Evolutionary conservation across 1,284 basidiomycete genomes (phyloP).

Genomic region (Cystobasidiaceae sp.): DNA sequence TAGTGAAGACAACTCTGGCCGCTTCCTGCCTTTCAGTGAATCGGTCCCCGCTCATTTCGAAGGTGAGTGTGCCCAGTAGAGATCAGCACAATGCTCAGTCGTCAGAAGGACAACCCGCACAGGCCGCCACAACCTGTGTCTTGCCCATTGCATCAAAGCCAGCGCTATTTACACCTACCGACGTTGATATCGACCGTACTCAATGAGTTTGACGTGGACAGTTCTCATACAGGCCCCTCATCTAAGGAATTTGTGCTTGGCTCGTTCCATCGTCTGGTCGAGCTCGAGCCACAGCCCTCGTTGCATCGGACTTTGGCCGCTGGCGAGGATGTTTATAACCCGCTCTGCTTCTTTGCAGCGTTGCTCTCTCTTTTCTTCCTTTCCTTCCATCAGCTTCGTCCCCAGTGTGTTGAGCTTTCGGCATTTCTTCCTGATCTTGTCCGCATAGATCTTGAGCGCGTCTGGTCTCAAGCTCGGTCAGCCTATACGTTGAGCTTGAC

Average conservation of each 20-base stretch:
- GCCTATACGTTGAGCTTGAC: neutral
- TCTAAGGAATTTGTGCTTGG: conserved; percentile 8
- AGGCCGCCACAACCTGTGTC: no score
- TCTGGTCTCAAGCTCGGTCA: neutral
- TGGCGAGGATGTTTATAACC: neutral
- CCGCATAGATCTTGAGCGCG: neutral
- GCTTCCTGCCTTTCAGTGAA: no score
- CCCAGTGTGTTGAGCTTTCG: neutral
- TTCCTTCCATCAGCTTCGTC: conserved; percentile 10
- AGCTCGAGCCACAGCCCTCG: conserved; percentile 13
- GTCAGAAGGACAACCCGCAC: no score
- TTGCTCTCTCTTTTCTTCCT: conserved; percentile 4
- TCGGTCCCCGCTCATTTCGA: no score
- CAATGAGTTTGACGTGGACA: no score
- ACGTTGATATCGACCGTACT: no score
- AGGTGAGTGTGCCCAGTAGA: no score
- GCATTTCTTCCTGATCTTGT: conserved; percentile 1
- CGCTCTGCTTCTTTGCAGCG: conserved; percentile 6
- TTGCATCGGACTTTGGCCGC: neutral
- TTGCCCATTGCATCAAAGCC: no score
- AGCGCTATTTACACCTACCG: no score
- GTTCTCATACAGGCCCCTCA: no score
- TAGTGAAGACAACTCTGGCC: no score
- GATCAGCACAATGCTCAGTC: no score
- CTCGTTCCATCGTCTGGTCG: conserved; percentile 6